A percentile compares a stretch with the other conserved stretches of the same genome.
Conservation (phyloP, 768 basidiomycete genomes). For the Auricularia sp. region DNA sequence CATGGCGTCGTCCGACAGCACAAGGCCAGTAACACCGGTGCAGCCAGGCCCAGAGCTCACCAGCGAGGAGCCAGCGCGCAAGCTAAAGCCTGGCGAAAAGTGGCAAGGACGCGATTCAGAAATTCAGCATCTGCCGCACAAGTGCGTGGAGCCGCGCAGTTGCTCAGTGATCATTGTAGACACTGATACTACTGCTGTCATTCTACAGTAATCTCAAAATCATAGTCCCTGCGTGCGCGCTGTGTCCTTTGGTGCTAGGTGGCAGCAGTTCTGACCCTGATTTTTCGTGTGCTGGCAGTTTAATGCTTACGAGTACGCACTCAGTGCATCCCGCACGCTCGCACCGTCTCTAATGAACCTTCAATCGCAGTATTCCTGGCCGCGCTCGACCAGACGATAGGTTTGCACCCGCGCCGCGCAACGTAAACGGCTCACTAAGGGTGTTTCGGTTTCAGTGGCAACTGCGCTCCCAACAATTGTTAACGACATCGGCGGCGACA, state of each 20-base stretch:
- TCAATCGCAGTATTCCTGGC: slow-evolving; percentile 17
- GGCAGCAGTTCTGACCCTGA: background rate
- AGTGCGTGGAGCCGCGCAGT: background rate
- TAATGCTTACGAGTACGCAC: slow-evolving; percentile 7
- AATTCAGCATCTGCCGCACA: slow-evolving; percentile 8
- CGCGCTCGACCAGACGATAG: slow-evolving; percentile 33
- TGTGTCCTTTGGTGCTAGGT: background rate
- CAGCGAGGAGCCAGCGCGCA: background rate
- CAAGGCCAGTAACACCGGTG: too few relatives aligned
- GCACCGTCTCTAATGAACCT: background rate
- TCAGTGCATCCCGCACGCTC: background rate
- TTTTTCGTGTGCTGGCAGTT: background rate
- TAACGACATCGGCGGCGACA: slow-evolving; percentile 50
- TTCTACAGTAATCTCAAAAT: slow-evolving; percentile 10
- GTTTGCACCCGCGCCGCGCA: background rate
- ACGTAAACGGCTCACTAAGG: background rate
- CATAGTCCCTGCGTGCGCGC: slow-evolving; percentile 10
- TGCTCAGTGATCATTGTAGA: too few relatives aligned
- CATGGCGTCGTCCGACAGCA: too few relatives aligned
- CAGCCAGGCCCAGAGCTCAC: too few relatives aligned
- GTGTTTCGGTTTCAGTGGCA: slow-evolving; percentile 37
- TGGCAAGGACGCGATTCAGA: slow-evolving; percentile 4
- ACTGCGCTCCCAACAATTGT: slow-evolving; percentile 74
- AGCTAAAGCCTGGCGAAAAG: slow-evolving; percentile 1
- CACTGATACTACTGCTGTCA: background rate